Base-by-base conservation (phyloP, 768 basidiomycete genomes). In the Phanerochaete carnosa region DNA sequence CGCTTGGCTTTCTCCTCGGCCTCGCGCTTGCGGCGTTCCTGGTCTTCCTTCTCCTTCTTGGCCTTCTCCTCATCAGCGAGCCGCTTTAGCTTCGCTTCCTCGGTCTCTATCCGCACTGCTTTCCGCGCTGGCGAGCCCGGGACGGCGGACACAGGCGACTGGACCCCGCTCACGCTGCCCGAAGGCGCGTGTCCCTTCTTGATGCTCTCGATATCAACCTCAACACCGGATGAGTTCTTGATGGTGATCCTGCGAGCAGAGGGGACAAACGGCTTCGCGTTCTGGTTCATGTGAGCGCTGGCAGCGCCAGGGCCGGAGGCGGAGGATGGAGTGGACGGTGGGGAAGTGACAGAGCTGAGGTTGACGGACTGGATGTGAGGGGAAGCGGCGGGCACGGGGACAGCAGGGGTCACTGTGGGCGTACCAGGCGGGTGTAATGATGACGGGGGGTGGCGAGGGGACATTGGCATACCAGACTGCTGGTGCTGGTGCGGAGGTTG, bases 241-340 rank as follows among this genome's bases (percentile, higher is more conserved):
- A 91, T 77, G 32, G 64, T 69, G 51, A 83, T 81, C 49, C 46
- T 43, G 84, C 76, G 67, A 79, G 81, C 57, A 71, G 75, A 69
- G 7, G 91, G 90, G 19, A 91, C 84, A 69, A 92, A 93, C 2
- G 87, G 68, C 59, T 73, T 80, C 3, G 90, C 89, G 66, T 78
- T 79, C 3, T 83, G 82, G 67, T 86, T 90, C 52, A 92, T 78
- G 13, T 82, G 56, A 2, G 64, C 66, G 35, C 79, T 64, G 72
- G 79, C 58, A 29, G 62, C 64, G 22, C 75, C 65, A 23, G 79
- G 77, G 53, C 71, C 73, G 25, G 76, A 73, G 8, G 80, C 69
- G 1, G 85, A 76, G 1, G 85, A 81, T 1, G 87, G 90, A 5
- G 90, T 89, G 2, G 88, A 81, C 25, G 86, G 86, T 2, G 89